Percentiles rank a stretch among this genome's conserved stretches.
Evolutionary conservation across 805 yeast genomes (phyloP).

Genomic region (Teunomyces kruisii): DNA sequence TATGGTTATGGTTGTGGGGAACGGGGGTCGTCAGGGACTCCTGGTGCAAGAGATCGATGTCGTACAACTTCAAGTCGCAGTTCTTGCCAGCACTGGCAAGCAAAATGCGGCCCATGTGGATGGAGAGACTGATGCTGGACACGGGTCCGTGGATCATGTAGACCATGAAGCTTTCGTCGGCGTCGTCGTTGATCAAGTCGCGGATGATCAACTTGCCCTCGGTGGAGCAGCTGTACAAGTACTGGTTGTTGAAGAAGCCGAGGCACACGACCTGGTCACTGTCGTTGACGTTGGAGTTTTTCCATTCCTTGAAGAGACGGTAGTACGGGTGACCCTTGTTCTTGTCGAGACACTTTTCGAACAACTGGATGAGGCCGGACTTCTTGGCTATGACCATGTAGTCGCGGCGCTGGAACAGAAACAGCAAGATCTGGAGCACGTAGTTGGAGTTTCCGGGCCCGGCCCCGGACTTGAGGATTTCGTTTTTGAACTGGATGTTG

Average conservation of each 20-base stretch:
- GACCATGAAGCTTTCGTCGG: constrained; percentile 25
- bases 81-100: constrained; percentile 28
- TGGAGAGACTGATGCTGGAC: constrained; percentile 17
- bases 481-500: constrained; percentile 13
- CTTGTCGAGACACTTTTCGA: constrained; percentile 14
- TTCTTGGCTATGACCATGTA: constrained; percentile 25
- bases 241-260: constrained; percentile 27
- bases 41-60: constrained; percentile 13
- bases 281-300: constrained; percentile 21
- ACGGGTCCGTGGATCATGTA: constrained; percentile 27
- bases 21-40: neutral
- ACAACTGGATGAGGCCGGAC: constrained; percentile 31
- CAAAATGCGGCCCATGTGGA: constrained; percentile 11
- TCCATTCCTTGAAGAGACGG: constrained; percentile 34
- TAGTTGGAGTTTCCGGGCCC: constrained; percentile 14
- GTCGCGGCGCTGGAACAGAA: constrained; percentile 17
- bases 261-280: constrained; percentile 25
- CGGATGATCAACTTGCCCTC: constrained; percentile 36
- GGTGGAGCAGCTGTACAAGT: constrained; percentile 30
- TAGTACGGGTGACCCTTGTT: constrained; percentile 8
- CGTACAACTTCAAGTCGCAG: constrained; percentile 26
- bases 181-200: constrained; percentile 38
- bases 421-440: constrained; percentile 21
- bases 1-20: too few species aligned
- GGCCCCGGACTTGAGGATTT: constrained; percentile 14